phyloP scores from a whole-genome alignment of 2,329 filamentous ascomycete genomes.

The Pseudocercospora vitis region DNA sequence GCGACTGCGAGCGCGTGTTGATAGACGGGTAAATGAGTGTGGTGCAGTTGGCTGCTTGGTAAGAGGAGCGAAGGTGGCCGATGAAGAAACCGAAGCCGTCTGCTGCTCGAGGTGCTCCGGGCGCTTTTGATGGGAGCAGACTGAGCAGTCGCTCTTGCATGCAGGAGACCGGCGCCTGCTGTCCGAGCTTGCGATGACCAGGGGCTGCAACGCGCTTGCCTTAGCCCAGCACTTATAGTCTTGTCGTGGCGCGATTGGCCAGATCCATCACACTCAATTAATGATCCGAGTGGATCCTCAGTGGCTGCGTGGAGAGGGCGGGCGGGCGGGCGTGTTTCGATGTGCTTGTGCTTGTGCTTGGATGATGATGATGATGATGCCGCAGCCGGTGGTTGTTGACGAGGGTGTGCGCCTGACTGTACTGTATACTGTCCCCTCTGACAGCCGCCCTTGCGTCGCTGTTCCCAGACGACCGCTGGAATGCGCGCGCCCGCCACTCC shows the following conservation, averaged over 20 bases:
- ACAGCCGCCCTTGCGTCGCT: background rate
- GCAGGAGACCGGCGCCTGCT: no score
- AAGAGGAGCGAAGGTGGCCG: constrained; percentile 7
- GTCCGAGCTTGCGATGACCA: no score
- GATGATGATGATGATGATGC: no score
- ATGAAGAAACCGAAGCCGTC: background rate
- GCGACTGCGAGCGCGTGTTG: constrained; percentile 22
- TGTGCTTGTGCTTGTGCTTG: background rate
- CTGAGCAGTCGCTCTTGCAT: no score
- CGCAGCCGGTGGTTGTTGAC: no score
- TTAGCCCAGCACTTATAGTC: background rate
- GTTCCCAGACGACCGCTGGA: constrained; percentile 1
- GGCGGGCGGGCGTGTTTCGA: background rate
- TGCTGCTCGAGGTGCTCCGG: no score
- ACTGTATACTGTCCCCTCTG: no score
- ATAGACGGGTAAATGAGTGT: constrained; percentile 15
- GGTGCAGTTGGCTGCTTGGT: constrained; percentile 21
- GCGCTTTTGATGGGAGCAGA: no score
- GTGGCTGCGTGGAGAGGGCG: background rate
- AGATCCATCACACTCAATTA: background rate
- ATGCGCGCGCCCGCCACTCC: background rate
- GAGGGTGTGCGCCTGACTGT: no score
- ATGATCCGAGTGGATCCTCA: background rate
- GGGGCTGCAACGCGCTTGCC: background rate
- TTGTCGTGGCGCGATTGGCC: background rate